Evolutionary conservation across 495 filamentous ascomycete genomes (phyloP).

Genomic region (Symbiotaphrina buchneri): DNA sequence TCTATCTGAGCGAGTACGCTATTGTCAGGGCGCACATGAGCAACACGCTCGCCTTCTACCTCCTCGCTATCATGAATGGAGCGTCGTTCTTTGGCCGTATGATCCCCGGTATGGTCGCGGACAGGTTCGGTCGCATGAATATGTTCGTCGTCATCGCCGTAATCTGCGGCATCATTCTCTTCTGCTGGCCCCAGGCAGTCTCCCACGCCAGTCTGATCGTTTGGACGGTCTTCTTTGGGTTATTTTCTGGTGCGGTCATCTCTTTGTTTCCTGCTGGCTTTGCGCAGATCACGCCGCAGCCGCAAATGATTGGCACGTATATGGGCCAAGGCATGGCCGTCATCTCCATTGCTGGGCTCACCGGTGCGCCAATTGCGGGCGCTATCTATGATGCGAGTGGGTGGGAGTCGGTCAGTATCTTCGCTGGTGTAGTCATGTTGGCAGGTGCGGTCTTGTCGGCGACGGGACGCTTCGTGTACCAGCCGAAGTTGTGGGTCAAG

Average conservation of each 20-base stretch:
- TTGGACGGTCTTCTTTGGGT: slow-evolving; percentile 2
- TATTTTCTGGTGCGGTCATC: slow-evolving; percentile 1
- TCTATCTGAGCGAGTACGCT: slow-evolving; percentile 4
- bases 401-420: slow-evolving; percentile 9
- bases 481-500: too few relatives aligned
- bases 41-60: not conserved
- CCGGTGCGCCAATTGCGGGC: slow-evolving; percentile 12
- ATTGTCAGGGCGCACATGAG: not conserved
- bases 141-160: slow-evolving; percentile 6
- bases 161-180: slow-evolving; percentile 7
- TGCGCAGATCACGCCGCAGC: slow-evolving; percentile 7
- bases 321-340: slow-evolving; percentile 10
- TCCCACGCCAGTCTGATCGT: not conserved
- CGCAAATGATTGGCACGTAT: slow-evolving; percentile 3
- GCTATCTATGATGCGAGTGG: slow-evolving; percentile 9
- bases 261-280: slow-evolving; percentile 7
- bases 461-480: slow-evolving; percentile 5
- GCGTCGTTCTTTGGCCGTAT: slow-evolving; percentile 10
- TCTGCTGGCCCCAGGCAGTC: slow-evolving; percentile 6
- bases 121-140: slow-evolving; percentile 11
- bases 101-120: slow-evolving; percentile 9
- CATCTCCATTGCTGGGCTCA: slow-evolving; percentile 8
- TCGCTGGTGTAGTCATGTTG: slow-evolving; percentile 7
- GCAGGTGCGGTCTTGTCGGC: slow-evolving; percentile 6
- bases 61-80: slow-evolving; percentile 1